These are phyloP conservation scores for Cynara cardunculus DNA, from an alignment of 129 eudicot genomes.

Conservation along the genomic window DNA sequence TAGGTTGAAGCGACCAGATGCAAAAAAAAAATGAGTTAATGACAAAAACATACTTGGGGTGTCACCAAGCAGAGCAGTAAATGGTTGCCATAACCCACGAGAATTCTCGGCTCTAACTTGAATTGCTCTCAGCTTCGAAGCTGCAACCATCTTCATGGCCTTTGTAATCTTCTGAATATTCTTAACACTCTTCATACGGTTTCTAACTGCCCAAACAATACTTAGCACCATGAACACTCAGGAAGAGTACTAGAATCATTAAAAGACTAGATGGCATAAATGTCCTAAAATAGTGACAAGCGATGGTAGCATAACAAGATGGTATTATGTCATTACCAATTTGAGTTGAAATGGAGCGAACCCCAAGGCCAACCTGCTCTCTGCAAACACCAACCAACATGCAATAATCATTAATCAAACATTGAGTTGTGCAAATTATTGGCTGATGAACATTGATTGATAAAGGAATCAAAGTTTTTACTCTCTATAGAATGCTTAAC, in stretches of 20 bases:
- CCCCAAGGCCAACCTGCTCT: conserved; percentile 69
- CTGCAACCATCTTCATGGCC: conserved; percentile 99
- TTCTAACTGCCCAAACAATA: conserved; percentile 57
- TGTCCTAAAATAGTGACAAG: not conserved
- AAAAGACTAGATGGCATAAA: not conserved
- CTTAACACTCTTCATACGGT: conserved; percentile 91
- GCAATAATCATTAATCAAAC: not conserved
- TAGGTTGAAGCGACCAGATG: not conserved
- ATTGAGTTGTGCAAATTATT: not conserved
- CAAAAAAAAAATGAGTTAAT: not conserved
- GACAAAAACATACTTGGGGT: conserved; percentile 65
- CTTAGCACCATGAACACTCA: conserved; percentile 8
- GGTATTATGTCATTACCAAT: conserved; percentile 48
- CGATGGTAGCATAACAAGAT: not conserved
- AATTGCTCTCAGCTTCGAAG: conserved; percentile 93
- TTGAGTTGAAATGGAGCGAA: conserved; percentile 89
- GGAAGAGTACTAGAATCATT: not conserved
- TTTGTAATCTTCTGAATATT: conserved; percentile 97
- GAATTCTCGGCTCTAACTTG: conserved; percentile 93
- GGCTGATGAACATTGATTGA: not conserved
- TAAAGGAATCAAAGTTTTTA: not conserved
- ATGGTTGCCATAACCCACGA: conserved; percentile 99
- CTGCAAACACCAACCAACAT: conserved; percentile 38
- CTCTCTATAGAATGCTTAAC: not conserved
- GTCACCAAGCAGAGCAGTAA: conserved; percentile 98